Percentiles rank a stretch among this genome's conserved stretches.
Conservation (phyloP, 371 early-diverging fungal species). For the Apophysomyces sp. region DNA sequence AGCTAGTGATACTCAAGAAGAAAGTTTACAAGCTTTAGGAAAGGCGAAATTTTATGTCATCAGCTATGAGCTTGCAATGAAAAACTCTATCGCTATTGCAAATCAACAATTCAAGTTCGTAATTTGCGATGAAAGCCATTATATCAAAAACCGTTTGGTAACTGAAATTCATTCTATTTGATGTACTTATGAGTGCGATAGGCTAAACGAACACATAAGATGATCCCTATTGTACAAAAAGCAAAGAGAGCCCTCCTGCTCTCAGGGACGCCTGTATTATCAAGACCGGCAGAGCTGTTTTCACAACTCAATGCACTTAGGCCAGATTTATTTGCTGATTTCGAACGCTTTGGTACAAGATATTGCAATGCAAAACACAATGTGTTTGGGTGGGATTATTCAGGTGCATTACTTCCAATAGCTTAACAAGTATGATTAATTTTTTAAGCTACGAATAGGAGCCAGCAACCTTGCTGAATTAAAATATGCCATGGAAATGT, state of each 20-base stretch:
- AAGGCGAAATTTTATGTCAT: constrained; percentile 34
- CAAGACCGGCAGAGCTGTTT: constrained; percentile 64
- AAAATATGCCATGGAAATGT: constrained; percentile 42
- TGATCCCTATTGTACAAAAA: constrained; percentile 50
- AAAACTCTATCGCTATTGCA: constrained; percentile 31
- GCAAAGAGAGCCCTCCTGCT: constrained; percentile 43
- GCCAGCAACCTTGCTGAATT: constrained; percentile 58
- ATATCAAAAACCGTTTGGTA: constrained; percentile 48
- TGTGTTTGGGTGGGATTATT: constrained; percentile 27
- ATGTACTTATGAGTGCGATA: constrained; percentile 1
- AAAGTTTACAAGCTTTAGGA: not conserved
- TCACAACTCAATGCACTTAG: constrained; percentile 51
- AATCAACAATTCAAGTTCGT: constrained; percentile 22
- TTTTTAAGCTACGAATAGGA: constrained; percentile 31
- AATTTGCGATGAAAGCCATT: constrained; percentile 54
- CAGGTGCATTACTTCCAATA: constrained; percentile 1
- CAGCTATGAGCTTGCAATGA: constrained; percentile 40
- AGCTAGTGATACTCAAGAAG: not conserved
- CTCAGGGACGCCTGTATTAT: constrained; percentile 61
- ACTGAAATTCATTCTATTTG: not conserved
- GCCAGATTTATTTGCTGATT: constrained; percentile 32
- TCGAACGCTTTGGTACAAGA: constrained; percentile 47
- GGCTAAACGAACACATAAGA: constrained; percentile 44
- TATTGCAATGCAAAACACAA: constrained; percentile 54
- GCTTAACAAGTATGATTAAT: not conserved